Conservation (phyloP, 169 alveolate species). For the Cryptosporidium ryanae region DNA sequence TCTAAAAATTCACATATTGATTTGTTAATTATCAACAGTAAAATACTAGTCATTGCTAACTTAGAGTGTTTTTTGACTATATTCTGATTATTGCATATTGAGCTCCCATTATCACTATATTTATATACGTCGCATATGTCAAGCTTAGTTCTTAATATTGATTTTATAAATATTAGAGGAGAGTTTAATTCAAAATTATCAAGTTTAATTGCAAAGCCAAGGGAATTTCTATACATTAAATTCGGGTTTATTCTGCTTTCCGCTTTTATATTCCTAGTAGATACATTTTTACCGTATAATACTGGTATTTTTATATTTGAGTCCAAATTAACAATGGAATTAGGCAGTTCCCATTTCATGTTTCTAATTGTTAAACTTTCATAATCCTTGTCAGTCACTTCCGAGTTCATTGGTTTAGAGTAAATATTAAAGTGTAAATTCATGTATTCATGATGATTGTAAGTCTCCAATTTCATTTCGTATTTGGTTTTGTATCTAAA, state of each 20-base stretch:
- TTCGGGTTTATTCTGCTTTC: not conserved
- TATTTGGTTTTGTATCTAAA: conserved; percentile 61
- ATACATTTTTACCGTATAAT: not conserved
- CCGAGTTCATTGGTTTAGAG: not conserved
- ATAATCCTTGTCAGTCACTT: not conserved
- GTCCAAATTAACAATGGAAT: conserved; percentile 20
- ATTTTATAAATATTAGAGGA: conserved; percentile 30
- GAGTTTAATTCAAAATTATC: conserved; percentile 16
- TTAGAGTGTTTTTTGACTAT: conserved; percentile 16
- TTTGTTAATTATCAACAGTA: conserved; percentile 9
- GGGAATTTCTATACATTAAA: not conserved
- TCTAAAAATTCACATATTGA: conserved; percentile 30
- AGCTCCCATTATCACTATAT: not conserved
- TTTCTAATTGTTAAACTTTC: not conserved
- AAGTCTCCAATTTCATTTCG: conserved; percentile 20
- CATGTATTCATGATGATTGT: conserved; percentile 45
- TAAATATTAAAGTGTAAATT: conserved; percentile 40
- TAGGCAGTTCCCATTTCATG: conserved; percentile 32
- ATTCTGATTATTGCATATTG: not conserved
- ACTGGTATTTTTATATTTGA: not conserved
- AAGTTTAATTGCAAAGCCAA: conserved; percentile 7
- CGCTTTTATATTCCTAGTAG: not conserved
- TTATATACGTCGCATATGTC: not conserved
- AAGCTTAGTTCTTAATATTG: conserved; percentile 27
- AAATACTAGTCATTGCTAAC: conserved; percentile 1